Conservation (phyloP, 306 rosid species). For the Citrullus mucosospermus region DNA sequence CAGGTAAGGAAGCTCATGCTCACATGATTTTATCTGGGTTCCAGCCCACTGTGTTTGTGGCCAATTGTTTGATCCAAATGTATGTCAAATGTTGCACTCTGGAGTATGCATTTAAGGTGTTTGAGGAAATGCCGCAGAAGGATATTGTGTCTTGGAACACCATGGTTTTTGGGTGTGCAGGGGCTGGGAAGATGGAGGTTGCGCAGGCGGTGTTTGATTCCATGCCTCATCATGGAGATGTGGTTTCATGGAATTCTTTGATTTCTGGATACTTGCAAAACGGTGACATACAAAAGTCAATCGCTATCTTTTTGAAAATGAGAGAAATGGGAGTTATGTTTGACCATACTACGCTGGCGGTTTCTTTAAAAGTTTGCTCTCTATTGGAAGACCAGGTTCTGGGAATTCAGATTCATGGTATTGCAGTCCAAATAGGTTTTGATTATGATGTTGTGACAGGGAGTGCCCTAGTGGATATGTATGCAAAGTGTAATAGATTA, state of each 20-base stretch:
- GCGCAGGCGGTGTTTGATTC: slow-evolving; percentile 43
- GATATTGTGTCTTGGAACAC: slow-evolving; percentile 76
- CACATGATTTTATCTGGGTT: slow-evolving; percentile 57
- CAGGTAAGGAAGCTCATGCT: slow-evolving; percentile 66
- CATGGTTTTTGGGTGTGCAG: slow-evolving; percentile 53
- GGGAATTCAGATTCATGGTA: slow-evolving; percentile 57
- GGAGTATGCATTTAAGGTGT: slow-evolving; percentile 40
- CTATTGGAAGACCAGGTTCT: slow-evolving; percentile 34
- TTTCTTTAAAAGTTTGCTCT: slow-evolving; percentile 50
- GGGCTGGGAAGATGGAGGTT: slow-evolving; percentile 28
- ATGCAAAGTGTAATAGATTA: slow-evolving; percentile 49
- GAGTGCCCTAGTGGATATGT: slow-evolving; percentile 68
- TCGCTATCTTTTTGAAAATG: slow-evolving; percentile 42
- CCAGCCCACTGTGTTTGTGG: slow-evolving; percentile 52
- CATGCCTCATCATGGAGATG: slow-evolving; percentile 53
- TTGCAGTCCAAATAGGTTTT: slow-evolving; percentile 50
- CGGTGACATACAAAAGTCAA: slow-evolving; percentile 16
- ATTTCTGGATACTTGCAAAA: slow-evolving; percentile 52
- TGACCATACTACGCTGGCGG: slow-evolving; percentile 52
- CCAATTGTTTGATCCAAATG: slow-evolving; percentile 54
- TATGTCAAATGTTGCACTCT: slow-evolving; percentile 37
- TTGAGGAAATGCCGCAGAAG: slow-evolving; percentile 42
- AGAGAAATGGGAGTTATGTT: slow-evolving; percentile 16
- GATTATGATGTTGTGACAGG: slow-evolving; percentile 51
- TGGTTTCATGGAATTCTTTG: slow-evolving; percentile 75